Evolutionary conservation across 176 grass and related monocot species (phyloP), one percentile per base, ranked within the genome.

Genomic region (Dendrocalamus sinicus): DNA sequence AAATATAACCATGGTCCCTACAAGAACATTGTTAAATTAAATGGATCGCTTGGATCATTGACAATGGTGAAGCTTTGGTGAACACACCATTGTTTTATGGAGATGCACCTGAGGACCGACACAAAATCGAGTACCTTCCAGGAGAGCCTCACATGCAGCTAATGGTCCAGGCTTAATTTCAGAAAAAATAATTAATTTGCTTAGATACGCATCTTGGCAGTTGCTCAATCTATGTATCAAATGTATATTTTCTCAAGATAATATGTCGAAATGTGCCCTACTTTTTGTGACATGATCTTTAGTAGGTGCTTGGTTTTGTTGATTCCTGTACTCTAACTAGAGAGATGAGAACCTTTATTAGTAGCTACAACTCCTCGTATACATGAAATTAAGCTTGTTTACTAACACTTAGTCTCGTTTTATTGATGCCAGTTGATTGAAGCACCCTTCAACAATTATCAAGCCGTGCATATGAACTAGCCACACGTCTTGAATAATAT

Each of bases 131-230:
- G 70, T 74, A 54, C 53, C 81, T 84, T 72, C 74, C 30, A 81
- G 40, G 77, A 86, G 47, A 65, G 19, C 74, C 53, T 76, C 70
- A 77, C 83, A 86, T 77, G 62, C 37, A 72, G 32, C 37, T 73
- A 73, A 83, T 83, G 84, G 58, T 83, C 73, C 84, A 78, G 12
- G 67, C 66, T 90, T 86, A 72, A n/a, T 48, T 23, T 43, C 35
- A 24, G 9, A 53, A 74, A 35, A 83, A 69, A 50, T 14, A 62
- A 85, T 57, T 75, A 72, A 57, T 86, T 73, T 90, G 47, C 67
- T 79, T 90, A 83, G 89, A 87, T 90, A 90, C 89, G 84, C 67
- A 90, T 90, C 73, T 78, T 22, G 67, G 78, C 58, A 58, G 41
- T 74, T 67, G 84, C 59, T 83, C 74, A 48, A 83, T 90, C 73